A percentile compares a stretch with the other conserved stretches of the same genome.
Evolutionary conservation across 2,329 filamentous ascomycete species (phyloP).

Genomic region (Nemania abortiva): DNA sequence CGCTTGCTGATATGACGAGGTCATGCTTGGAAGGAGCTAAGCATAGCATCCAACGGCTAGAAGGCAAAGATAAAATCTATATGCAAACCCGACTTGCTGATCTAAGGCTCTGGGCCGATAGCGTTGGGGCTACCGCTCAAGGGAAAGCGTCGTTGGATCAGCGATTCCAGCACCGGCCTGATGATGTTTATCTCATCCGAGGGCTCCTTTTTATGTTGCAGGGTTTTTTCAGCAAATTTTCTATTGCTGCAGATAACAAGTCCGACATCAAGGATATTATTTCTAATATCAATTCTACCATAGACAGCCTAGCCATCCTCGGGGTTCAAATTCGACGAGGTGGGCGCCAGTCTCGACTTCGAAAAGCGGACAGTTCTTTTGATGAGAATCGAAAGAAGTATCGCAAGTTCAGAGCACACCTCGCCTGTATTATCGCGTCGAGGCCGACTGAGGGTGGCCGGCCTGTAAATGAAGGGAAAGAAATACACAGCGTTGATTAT

Average conservation of each 20-base stretch:
- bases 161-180: conserved; percentile 15
- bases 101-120: conserved; percentile 21
- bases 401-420: conserved; percentile 11
- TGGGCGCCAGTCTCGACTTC: conserved; percentile 8
- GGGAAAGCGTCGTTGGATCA: conserved; percentile 10
- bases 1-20: conserved; percentile 20
- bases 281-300: conserved; percentile 18
- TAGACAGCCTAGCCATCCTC: conserved; percentile 8
- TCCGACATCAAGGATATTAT: conserved; percentile 14
- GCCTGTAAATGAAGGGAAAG: conserved; percentile 1
- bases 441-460: conserved; percentile 11
- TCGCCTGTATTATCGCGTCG: conserved; percentile 11
- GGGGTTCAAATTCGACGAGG: conserved; percentile 18
- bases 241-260: conserved; percentile 15
- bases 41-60: conserved; percentile 13
- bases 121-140: conserved; percentile 22
- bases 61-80: conserved; percentile 15
- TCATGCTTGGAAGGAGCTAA: conserved; percentile 8
- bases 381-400: conserved; percentile 17
- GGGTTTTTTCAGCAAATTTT: conserved; percentile 7
- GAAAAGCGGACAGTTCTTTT: conserved; percentile 14
- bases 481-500: conserved; percentile 17
- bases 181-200: conserved; percentile 17
- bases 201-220: conserved; percentile 16
- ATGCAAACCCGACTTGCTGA: conserved; percentile 20